A percentile compares a stretch with the other conserved stretches of the same genome.
Conservation (phyloP, 2,329 filamentous ascomycete species). For the Phyllosticta citrichinensis region DNA sequence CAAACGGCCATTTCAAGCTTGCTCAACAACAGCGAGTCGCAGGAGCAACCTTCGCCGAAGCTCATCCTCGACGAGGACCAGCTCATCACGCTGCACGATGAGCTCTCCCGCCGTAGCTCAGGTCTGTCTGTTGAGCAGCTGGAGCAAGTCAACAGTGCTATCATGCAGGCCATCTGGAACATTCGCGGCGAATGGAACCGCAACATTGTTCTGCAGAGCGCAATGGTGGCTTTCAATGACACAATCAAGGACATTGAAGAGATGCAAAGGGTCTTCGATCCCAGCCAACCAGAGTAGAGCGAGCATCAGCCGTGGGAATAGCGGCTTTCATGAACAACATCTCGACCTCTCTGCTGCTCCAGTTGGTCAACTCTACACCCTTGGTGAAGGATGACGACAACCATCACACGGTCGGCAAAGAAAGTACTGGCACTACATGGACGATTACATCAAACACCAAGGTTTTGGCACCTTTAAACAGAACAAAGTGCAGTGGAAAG, state of each 20-base stretch:
- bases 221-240: constrained; percentile 65
- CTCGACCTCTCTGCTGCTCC: too few species aligned
- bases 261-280: constrained; percentile 34
- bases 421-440: too few species aligned
- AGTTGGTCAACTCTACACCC: too few species aligned
- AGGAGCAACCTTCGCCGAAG: constrained; percentile 17
- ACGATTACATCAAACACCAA: too few species aligned
- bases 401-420: too few species aligned
- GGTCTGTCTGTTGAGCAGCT: constrained; percentile 86
- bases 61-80: constrained; percentile 40
- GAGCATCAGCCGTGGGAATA: too few species aligned
- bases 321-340: too few species aligned
- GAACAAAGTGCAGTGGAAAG: too few species aligned
- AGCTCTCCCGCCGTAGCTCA: constrained; percentile 57
- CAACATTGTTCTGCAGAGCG: constrained; percentile 54
- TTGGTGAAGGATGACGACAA: too few species aligned
- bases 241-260: constrained; percentile 59
- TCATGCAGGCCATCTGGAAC: constrained; percentile 88
- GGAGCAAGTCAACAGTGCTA: constrained; percentile 79
- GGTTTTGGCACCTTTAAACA: too few species aligned
- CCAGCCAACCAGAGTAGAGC: constrained; percentile 26
- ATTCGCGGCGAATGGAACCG: constrained; percentile 75
- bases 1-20: constrained; percentile 29
- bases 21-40: constrained; percentile 28
- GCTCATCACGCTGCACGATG: constrained; percentile 49